Percentiles rank a stretch among this genome's conserved stretches.
Conservation (phyloP, 2,329 filamentous ascomycete genomes). For the Pseudohalonectria lignicola region DNA sequence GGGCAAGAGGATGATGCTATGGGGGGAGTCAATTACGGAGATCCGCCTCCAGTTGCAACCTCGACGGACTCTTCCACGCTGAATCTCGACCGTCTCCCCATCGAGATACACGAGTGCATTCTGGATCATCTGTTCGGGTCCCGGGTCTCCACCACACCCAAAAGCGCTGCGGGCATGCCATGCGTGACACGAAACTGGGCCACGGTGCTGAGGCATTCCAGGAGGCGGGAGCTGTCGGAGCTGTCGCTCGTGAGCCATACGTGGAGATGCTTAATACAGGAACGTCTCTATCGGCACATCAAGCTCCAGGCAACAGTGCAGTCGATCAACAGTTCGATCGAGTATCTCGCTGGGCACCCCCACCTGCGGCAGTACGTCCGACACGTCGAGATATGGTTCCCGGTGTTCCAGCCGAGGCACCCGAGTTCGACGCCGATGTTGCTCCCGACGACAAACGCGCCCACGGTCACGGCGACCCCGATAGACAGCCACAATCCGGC, state of each 20-base stretch:
- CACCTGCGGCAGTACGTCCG: constrained; percentile 55
- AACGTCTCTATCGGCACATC: constrained; percentile 63
- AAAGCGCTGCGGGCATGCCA: constrained; percentile 41
- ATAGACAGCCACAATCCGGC: constrained; percentile 44
- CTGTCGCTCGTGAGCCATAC: constrained; percentile 49
- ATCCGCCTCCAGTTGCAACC: too few relatives aligned
- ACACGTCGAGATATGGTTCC: constrained; percentile 69
- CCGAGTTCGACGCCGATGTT: constrained; percentile 28
- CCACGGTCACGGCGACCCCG: constrained; percentile 43
- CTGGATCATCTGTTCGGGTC: constrained; percentile 63
- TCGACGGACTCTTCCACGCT: too few relatives aligned
- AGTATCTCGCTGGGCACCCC: constrained; percentile 47
- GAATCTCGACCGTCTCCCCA: constrained; percentile 45
- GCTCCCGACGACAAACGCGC: constrained; percentile 32
- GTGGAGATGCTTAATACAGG: constrained; percentile 61
- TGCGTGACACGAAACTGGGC: constrained; percentile 49
- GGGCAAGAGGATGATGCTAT: too few relatives aligned
- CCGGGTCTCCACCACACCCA: constrained; percentile 48
- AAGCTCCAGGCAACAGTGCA: constrained; percentile 61
- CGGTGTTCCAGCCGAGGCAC: constrained; percentile 54
- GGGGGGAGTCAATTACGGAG: too few relatives aligned
- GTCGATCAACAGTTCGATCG: constrained; percentile 46
- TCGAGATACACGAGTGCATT: constrained; percentile 62
- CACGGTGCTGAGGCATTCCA: constrained; percentile 54
- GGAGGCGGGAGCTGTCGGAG: constrained; percentile 55